Evolutionary conservation across 169 alveolate species (phyloP).

Genomic region (Plasmodium blacklocki): DNA sequence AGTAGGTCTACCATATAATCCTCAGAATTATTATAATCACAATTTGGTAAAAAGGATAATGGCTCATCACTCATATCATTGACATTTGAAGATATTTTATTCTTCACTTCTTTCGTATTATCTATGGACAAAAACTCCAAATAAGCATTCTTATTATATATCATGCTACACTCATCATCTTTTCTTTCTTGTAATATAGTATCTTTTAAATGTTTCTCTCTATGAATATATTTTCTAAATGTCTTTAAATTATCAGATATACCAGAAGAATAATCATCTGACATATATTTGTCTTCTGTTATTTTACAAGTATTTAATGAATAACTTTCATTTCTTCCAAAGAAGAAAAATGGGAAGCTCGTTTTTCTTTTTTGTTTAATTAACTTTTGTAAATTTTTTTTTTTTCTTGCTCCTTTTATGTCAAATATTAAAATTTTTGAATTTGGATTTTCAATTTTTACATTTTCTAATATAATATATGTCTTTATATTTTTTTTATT

Average conservation of each 20-base stretch:
- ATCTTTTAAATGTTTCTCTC: conserved; percentile 29
- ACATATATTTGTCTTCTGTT: conserved; percentile 23
- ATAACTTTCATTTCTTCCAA: conserved; percentile 26
- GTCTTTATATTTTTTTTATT: conserved; percentile 45
- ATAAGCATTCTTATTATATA: conserved; percentile 8
- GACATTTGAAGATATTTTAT: too few relatives aligned
- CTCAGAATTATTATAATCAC: too few relatives aligned
- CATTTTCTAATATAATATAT: conserved; percentile 66
- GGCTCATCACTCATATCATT: too few relatives aligned
- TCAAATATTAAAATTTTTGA: conserved; percentile 74
- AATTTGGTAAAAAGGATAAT: too few relatives aligned
- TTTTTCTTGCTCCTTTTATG: conserved; percentile 74
- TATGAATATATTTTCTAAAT: conserved; percentile 19
- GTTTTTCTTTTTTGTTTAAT: conserved; percentile 39
- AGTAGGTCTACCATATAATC: too few relatives aligned
- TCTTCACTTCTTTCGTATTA: background rate
- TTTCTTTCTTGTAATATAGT: background rate
- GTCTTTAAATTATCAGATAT: conserved; percentile 31
- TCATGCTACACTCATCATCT: background rate
- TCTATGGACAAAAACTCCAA: conserved; percentile 8
- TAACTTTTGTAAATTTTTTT: conserved; percentile 68
- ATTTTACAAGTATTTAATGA: conserved; percentile 33
- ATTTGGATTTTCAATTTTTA: conserved; percentile 34
- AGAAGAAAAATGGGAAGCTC: conserved; percentile 7
- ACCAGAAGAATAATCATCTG: conserved; percentile 30